Base-by-base conservation (phyloP, 768 basidiomycete species). In the Crassisporium funariophilum region DNA sequence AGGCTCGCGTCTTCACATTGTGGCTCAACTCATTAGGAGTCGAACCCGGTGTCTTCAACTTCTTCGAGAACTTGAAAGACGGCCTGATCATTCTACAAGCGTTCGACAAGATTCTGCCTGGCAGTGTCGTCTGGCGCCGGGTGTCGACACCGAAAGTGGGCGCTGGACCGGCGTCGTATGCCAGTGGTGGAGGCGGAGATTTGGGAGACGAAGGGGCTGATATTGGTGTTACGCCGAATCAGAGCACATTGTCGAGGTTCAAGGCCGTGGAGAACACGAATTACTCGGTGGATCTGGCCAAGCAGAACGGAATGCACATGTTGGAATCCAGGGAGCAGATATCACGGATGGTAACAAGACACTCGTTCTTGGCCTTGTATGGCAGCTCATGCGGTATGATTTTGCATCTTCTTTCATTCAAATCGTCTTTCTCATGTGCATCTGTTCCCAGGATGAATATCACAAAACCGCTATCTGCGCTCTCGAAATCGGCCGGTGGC, bases 181-280 rank as follows among this genome's bases (percentile, higher is more conserved):
- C 72, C 2, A 70, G 70, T 49, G 61, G 67, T 38, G 61, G 68
- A 31, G 63, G 55, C 22, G 56, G 61, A 1, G 72, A 67, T 4
- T 78, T 74, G 25, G 79, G 72, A 2, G 89, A 84, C 27, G 88
- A 88, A 49, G 88, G 78, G 31, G 88, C 84, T 47, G 88, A 88
- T 61, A 85, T 88, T 31, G 88, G 88, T 16, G 85, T 91, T 31
- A 88, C 84, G 8, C 87, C 88, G 2, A 90, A 86, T 63, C 90
- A 86, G 74, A 83, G 84, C 57, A 84, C 83, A 33, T 76, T 99
- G 15, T 95, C 95, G 31, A 78, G 92, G 43, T 99, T 98, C 79
- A 99, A 99, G 75, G 86, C 86, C 23, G 93, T 99, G 20, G 97
- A 99, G 72, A 98, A 99, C 70, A 97, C 92, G 35, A 99, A 98